These are phyloP conservation scores for Saksenaea vasiformis DNA, from an alignment of 371 early-diverging fungal genomes.

Conservation along the genomic window DNA sequence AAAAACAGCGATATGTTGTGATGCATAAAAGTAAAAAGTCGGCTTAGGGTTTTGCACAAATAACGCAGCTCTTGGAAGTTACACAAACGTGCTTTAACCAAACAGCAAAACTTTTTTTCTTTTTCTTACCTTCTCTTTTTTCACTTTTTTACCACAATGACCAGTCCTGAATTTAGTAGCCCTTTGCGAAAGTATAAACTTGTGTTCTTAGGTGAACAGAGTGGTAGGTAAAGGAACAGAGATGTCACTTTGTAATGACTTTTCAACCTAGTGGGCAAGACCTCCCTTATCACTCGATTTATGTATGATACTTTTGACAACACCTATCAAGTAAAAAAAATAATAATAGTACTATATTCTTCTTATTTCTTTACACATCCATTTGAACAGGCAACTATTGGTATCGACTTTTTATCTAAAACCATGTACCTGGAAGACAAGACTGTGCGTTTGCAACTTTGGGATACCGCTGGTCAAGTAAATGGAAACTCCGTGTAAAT, in stretches of 20 bases:
- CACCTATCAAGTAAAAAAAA: conserved; percentile 80
- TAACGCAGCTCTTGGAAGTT: not conserved
- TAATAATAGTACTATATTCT: not conserved
- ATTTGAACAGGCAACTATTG: conserved; percentile 92
- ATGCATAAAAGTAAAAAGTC: not conserved
- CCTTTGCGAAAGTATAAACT: conserved; percentile 89
- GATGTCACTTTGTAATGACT: not conserved
- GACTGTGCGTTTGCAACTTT: conserved; percentile 97
- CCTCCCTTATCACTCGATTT: conserved; percentile 99
- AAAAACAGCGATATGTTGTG: not conserved
- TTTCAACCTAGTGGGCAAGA: conserved; percentile 90
- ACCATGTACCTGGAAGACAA: conserved; percentile 98
- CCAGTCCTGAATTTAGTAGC: conserved; percentile 45
- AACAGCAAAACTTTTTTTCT: conserved; percentile 7
- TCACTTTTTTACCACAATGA: conserved; percentile 11
- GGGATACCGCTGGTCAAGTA: conserved; percentile 99
- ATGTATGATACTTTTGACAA: conserved; percentile 99
- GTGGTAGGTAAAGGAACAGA: conserved; percentile 61
- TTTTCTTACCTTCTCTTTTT: not conserved
- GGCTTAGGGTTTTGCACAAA: not conserved
- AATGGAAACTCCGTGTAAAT: conserved; percentile 1
- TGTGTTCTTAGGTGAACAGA: conserved; percentile 95
- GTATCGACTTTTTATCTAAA: conserved; percentile 99
- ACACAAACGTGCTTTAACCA: not conserved
- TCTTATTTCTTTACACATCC: not conserved